Base-by-base conservation (phyloP, 2,329 filamentous ascomycete genomes). In the Neophaeococcomyces mojaviensis region DNA sequence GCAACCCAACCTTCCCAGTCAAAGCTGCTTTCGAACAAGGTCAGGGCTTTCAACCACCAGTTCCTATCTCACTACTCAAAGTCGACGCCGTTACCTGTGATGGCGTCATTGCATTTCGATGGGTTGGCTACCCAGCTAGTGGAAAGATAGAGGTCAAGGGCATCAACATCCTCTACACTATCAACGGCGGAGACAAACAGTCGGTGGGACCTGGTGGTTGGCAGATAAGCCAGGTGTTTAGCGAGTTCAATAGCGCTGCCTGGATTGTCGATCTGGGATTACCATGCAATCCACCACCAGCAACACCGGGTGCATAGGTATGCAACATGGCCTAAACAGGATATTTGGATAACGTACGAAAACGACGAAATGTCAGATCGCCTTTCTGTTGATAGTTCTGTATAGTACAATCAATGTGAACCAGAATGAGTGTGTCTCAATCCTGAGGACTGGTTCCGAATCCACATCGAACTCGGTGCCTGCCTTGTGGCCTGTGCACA, bases 221-320 rank as follows among this genome's bases (percentile, higher is more conserved):
- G 61, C 58, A 58, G 53, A 51, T 66, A 44, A 50, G 55, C 42
- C 54, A 39, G 38, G 44, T 65, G 8, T 59, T 59, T 36, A 61
- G 58, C 34, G 64, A 66, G 56, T 65, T 64, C 52, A 65, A 66
- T 56, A 52, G 49, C 4, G 53, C 51, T 28, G 51, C 45, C n/a
- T 55, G 53, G 53, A 20, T 49, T 24, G 26, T 39, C 7, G 49
- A 55, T 34, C 48, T 55, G 35, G 53, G 53, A 16, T 10, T 6
- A 10, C 10, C 24, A 10, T 28, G 24, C 10, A 10, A 5, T 28
- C 5, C 24, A 28, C 24, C 24, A 28, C 10, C 24, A 28, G 24
- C 24, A 28, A 28, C 5, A 28, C 10, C 24, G 10, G 10, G 24
- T 28, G 5, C 24, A 10, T 28, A 28, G 10, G 24, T 6, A 6